Base-by-base conservation (phyloP, 202 grass and related monocot genomes). In the Setaria italica region DNA sequence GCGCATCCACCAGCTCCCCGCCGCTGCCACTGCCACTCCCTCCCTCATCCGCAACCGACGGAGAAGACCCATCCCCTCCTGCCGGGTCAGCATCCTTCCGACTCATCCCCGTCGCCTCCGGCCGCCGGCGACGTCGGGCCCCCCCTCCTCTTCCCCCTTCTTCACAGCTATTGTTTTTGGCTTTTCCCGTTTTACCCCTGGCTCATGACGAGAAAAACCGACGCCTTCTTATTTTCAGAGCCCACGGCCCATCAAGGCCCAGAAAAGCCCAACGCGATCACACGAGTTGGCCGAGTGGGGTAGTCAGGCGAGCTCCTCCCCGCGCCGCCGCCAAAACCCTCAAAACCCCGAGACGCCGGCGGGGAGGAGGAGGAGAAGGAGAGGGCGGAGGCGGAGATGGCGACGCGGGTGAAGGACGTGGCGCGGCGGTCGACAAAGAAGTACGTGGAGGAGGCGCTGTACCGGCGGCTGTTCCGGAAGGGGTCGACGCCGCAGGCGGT, bases 371-470 rank as follows among this genome's bases (percentile, higher is more conserved):
- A 66, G 83, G 78, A 66, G 67, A 53, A 66, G 83, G 78, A 66
- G 67, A 53, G 21, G 64, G 74, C 49, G 57, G 65, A 35, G 66
- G 77, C 63, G 81, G 84, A 47, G 57, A 92, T 90, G 94, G 92
- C 77, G 82, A 88, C 86, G 82, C 82, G 84, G 87, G 87, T 71
- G 89, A 99, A 90, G 87, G 94, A 91, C 72, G 76, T 91, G 74
- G 84, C 93, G 39, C 63, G 80, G 79, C 80, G 85, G 67, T 88
- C 91, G 43, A 88, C 84, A 65, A 92, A 84, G 82, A 94, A 99
- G 81, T 96, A 96, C 41, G 55, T 94, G 33, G 90, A 99, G 46
- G 91, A 89, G 72, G 90, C 97, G 35, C 90, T 99, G 12, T 99
- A 94, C 80, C 55, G 74, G 71, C 85, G 92, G 9, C 90, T 99